Evolutionary conservation across 257 asterid species (phyloP).

Genomic region (Ajuga chamaepitys): DNA sequence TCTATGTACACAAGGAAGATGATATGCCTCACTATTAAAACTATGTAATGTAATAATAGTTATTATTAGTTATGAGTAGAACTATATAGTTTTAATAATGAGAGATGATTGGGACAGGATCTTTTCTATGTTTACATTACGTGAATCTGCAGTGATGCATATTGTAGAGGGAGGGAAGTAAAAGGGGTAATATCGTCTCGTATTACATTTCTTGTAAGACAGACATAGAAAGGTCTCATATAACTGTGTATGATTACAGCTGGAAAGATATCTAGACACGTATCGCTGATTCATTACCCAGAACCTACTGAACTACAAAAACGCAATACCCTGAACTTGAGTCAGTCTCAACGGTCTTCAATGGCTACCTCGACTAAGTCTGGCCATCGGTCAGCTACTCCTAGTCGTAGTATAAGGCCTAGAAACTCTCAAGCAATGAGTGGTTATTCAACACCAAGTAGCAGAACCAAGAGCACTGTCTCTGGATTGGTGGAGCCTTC

Average conservation of each 20-base stretch:
- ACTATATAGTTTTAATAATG: too few species aligned
- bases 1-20: too few species aligned
- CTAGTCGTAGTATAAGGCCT: conserved; percentile 37
- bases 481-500: conserved; percentile 28
- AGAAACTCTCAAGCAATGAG: conserved; percentile 24
- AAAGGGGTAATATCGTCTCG: not conserved
- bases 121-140: not conserved
- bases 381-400: conserved; percentile 33
- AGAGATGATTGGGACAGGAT: too few species aligned
- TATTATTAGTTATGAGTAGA: too few species aligned
- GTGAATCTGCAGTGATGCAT: not conserved
- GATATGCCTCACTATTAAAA: too few species aligned
- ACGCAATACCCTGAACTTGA: conserved; percentile 12
- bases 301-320: conserved; percentile 44
- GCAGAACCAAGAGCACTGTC: conserved; percentile 31
- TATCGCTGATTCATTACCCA: conserved; percentile 56
- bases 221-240: not conserved
- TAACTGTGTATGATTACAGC: conserved; percentile 26
- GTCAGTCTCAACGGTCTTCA: conserved; percentile 39
- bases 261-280: conserved; percentile 57
- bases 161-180: not conserved
- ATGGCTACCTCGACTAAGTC: conserved; percentile 41
- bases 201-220: too few species aligned
- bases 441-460: conserved; percentile 32
- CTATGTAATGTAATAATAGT: too few species aligned